These are phyloP conservation scores for Erigeron canadensis DNA, from an alignment of 129 eudicot species.

Conservation along the genomic window DNA sequence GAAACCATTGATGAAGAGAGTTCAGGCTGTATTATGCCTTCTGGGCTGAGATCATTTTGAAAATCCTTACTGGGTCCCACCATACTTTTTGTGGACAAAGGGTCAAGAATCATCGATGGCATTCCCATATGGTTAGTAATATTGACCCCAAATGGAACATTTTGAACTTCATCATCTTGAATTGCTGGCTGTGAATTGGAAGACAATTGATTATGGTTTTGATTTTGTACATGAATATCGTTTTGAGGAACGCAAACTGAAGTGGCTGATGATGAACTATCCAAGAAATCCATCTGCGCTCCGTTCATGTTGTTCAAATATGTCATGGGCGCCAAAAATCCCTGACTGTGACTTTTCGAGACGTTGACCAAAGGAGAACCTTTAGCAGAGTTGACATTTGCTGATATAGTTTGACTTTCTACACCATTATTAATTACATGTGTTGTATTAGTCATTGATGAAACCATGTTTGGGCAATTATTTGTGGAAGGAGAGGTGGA, in stretches of 20 bases:
- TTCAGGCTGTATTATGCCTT: slow-evolving; percentile 76
- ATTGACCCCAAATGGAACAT: slow-evolving; percentile 42
- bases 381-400: slow-evolving; percentile 46
- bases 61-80: slow-evolving; percentile 60
- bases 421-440: slow-evolving; percentile 45
- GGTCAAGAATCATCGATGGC: slow-evolving; percentile 71
- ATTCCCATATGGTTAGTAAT: slow-evolving; percentile 58
- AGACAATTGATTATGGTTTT: slow-evolving; percentile 51
- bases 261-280: slow-evolving; percentile 87
- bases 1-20: slow-evolving; percentile 87
- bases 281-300: slow-evolving; percentile 80
- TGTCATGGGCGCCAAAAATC: slow-evolving; percentile 54
- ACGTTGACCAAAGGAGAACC: slow-evolving; percentile 55
- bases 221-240: slow-evolving; percentile 51
- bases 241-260: slow-evolving; percentile 72
- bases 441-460: slow-evolving; percentile 45
- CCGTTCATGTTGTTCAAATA: slow-evolving; percentile 48
- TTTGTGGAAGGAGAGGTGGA: slow-evolving; percentile 94
- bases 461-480: slow-evolving; percentile 50
- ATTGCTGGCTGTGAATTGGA: slow-evolving; percentile 60
- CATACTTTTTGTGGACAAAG: slow-evolving; percentile 61
- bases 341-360: slow-evolving; percentile 63
- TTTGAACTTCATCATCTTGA: slow-evolving; percentile 61
- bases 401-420: slow-evolving; percentile 40
- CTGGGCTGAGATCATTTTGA: slow-evolving; percentile 54